phyloP scores from a whole-genome alignment of 768 basidiomycete genomes.

The Candolleomyces aberdarensis region DNA sequence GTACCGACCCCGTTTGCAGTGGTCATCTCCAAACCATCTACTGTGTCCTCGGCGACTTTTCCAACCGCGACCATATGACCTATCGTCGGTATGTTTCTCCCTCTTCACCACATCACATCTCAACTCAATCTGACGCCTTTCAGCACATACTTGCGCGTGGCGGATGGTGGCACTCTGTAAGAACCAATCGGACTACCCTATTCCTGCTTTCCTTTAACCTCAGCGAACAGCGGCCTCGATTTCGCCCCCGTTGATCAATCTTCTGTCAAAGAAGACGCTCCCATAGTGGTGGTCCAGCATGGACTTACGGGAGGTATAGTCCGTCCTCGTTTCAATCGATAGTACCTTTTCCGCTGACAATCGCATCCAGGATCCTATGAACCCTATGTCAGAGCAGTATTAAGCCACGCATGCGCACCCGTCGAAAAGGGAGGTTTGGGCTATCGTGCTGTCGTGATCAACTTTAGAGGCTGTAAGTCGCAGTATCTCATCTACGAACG shows the following conservation, averaged over 20 bases:
- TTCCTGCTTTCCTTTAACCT: slow-evolving; percentile 4
- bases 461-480: slow-evolving; percentile 85
- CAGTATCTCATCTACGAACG: slow-evolving; percentile 3
- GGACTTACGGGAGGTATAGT: slow-evolving; percentile 49
- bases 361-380: slow-evolving; percentile 74
- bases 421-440: slow-evolving; percentile 82
- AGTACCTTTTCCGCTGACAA: not conserved
- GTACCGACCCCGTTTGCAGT: slow-evolving; percentile 26
- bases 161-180: slow-evolving; percentile 67
- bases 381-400: slow-evolving; percentile 81
- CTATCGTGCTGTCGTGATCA: slow-evolving; percentile 86
- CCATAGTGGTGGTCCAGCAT: slow-evolving; percentile 57
- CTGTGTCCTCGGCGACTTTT: slow-evolving; percentile 58
- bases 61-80: slow-evolving; percentile 48
- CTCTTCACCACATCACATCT: not conserved
- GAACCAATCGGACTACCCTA: slow-evolving; percentile 14
- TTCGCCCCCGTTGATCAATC: slow-evolving; percentile 50
- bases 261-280: slow-evolving; percentile 35
- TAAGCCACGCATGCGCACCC: slow-evolving; percentile 69
- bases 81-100: slow-evolving; percentile 47
- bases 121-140: slow-evolving; percentile 1
- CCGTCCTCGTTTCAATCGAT: not conserved
- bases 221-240: slow-evolving; percentile 54
- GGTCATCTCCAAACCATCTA: slow-evolving; percentile 66
- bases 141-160: slow-evolving; percentile 46